Conservation (phyloP, 2,329 filamentous ascomycete species). For the Pseudocercospora pini-densiflorae region DNA sequence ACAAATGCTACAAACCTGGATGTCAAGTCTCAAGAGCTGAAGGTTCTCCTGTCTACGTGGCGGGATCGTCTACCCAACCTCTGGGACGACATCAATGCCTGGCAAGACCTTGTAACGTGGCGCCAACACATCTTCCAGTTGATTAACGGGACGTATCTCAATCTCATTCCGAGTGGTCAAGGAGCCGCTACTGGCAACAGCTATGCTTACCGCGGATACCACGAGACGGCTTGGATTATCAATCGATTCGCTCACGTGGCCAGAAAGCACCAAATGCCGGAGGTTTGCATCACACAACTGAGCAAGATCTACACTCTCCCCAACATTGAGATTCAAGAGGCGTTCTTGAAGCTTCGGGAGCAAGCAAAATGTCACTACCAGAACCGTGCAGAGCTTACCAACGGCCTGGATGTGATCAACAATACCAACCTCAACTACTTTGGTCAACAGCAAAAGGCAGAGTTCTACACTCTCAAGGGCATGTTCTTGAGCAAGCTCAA, state of each 20-base stretch:
- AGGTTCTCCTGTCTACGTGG: slow-evolving; percentile 92
- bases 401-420: slow-evolving; percentile 96
- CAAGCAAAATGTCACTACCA: slow-evolving; percentile 99
- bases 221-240: slow-evolving; percentile 99
- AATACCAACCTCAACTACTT: slow-evolving; percentile 99
- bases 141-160: slow-evolving; percentile 92
- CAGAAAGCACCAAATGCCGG: slow-evolving; percentile 92
- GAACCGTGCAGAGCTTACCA: slow-evolving; percentile 88
- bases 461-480: slow-evolving; percentile 98
- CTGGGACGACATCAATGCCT: slow-evolving; percentile 99
- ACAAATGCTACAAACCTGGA: slow-evolving; percentile 88
- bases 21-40: slow-evolving; percentile 92
- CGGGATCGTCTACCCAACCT: slow-evolving; percentile 93
- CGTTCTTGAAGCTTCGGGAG: slow-evolving; percentile 96
- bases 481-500: slow-evolving; percentile 98
- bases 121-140: slow-evolving; percentile 98
- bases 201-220: slow-evolving; percentile 95
- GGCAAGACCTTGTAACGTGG: slow-evolving; percentile 99
- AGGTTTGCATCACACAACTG: slow-evolving; percentile 96
- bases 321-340: slow-evolving; percentile 99
- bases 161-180: slow-evolving; percentile 76
- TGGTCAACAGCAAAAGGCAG: slow-evolving; percentile 91
- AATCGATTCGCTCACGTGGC: slow-evolving; percentile 98
- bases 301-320: slow-evolving; percentile 98
- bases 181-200: slow-evolving; percentile 83